These are phyloP conservation scores for Phialophora tarda DNA, from an alignment of 2,329 filamentous ascomycete genomes.

Conservation along the genomic window DNA sequence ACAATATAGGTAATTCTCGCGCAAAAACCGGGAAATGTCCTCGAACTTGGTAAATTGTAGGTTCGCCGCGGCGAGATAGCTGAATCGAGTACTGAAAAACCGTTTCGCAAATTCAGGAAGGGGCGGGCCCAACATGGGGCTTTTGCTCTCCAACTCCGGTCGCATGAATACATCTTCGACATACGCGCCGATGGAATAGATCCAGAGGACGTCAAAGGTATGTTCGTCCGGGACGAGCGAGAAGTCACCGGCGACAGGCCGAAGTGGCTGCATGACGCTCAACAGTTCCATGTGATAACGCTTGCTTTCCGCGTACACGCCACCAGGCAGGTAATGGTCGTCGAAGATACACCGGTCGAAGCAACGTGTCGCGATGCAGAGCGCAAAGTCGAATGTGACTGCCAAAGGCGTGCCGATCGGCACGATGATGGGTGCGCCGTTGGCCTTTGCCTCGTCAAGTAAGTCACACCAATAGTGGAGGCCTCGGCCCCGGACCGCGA, in stretches of 20 bases:
- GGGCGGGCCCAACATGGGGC: not conserved
- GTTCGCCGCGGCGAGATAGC: conserved; percentile 4
- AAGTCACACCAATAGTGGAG: conserved; percentile 7
- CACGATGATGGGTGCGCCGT: not conserved
- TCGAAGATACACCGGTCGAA: conserved; percentile 9
- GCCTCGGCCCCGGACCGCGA: not conserved
- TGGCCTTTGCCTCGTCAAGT: not conserved
- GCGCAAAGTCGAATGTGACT: conserved; percentile 1
- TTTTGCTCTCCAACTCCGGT: not conserved
- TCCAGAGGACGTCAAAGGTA: conserved; percentile 7
- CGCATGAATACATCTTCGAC: conserved; percentile 7
- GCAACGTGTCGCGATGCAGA: conserved; percentile 4
- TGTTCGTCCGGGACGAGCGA: conserved; percentile 1
- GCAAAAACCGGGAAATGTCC: conserved; percentile 7
- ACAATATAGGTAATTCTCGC: conserved; percentile 11
- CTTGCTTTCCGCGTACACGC: conserved; percentile 9
- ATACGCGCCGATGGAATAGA: conserved; percentile 3
- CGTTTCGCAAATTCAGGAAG: conserved; percentile 4
- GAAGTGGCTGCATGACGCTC: conserved; percentile 4
- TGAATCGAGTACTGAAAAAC: conserved; percentile 8
- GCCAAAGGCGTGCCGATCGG: conserved; percentile 3
- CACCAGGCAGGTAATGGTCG: conserved; percentile 6
- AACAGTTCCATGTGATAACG: conserved; percentile 7
- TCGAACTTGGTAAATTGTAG: conserved; percentile 5
- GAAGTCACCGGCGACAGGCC: conserved; percentile 5